Evolutionary conservation across 2,329 filamentous ascomycete genomes (phyloP).

Genomic region (Alternaria panax): DNA sequence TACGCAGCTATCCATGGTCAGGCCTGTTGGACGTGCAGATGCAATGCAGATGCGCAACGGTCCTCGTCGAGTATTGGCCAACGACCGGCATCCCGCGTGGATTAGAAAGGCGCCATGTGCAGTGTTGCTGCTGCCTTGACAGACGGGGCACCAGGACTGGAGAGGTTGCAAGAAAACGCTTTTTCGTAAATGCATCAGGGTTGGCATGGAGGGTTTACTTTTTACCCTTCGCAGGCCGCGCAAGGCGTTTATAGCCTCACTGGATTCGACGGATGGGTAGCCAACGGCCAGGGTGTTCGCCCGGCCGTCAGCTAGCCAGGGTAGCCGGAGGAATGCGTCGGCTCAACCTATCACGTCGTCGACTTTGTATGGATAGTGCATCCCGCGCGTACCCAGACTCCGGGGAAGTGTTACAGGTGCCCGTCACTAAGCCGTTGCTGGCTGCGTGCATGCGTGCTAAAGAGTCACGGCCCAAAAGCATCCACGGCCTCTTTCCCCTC

Average conservation of each 20-base stretch:
- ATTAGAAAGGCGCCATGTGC: constrained; percentile 23
- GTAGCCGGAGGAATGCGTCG: constrained; percentile 16
- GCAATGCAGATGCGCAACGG: constrained; percentile 20
- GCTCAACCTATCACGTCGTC: constrained; percentile 24
- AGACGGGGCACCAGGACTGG: background rate
- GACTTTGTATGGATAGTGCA: constrained; percentile 7
- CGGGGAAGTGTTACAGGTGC: constrained; percentile 27
- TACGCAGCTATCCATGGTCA: constrained; percentile 20
- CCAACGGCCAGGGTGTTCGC: constrained; percentile 11
- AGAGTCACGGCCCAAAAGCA: constrained; percentile 35
- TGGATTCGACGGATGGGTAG: constrained; percentile 6
- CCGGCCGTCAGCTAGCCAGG: constrained; percentile 14
- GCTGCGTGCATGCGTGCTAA: constrained; percentile 25
- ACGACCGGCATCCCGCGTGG: constrained; percentile 20
- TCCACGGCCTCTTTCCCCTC: constrained; percentile 36
- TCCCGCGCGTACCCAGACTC: constrained; percentile 29
- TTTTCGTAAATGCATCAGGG: constrained; percentile 6
- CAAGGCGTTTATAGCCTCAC: constrained; percentile 12
- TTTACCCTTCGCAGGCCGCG: constrained; percentile 16
- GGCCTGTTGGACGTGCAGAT: constrained; percentile 24
- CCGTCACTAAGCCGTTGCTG: constrained; percentile 23
- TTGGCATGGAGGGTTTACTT: constrained; percentile 3
- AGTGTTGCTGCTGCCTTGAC: constrained; percentile 20
- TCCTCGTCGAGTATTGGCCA: constrained; percentile 25
- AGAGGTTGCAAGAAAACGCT: background rate